Base-by-base conservation (phyloP, 495 filamentous ascomycete species). In the Aspergillus hancockii region DNA sequence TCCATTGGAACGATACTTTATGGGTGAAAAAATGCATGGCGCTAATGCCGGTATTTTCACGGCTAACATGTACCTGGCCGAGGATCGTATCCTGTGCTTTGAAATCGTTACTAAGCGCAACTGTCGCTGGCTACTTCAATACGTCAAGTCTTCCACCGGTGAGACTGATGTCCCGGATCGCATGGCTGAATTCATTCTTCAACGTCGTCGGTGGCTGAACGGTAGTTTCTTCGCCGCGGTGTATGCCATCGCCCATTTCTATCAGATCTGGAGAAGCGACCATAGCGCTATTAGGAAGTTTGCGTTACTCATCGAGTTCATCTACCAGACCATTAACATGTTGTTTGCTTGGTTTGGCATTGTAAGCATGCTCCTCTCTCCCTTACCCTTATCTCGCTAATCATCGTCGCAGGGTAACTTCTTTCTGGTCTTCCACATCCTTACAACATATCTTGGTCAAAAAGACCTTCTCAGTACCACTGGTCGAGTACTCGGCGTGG, bases 301-400 rank as follows among this genome's bases (percentile, higher is more conserved):
- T 30, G 89, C 89, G 83, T 89, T 99, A 68, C 79, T 94, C 61
- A 71, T 99, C 54, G 94, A 98, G 69, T 97, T 97, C 76, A 72
- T 88, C 59, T 99, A 96, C 76, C 91, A 97, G 69, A 92, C 91
- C 14, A 80, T 98, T 72, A 93, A 88, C 74, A 97, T 97, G 91
- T 81, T 99, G 66, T 99, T 99, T 65, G 92, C 95, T 52, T 99
- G 95, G 95, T 98, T 99, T 75, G 91, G 90, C 64, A 94, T 99
- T 66, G 82, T 83, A 75, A 69, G 80, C 58, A 12, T 2, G 12
- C 8, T 62, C 40, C 53, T 43, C 22, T 14, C 19, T 22, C 1
- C 14, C 1, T 13, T 18, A 25, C 16, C 30, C 25, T 52, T 22
- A 18, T 23, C 23, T 13, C 23, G 47, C 16, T 51, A 25, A 54